Conservation (phyloP, 441 rosid species). For the Adansonia grandidieri region DNA sequence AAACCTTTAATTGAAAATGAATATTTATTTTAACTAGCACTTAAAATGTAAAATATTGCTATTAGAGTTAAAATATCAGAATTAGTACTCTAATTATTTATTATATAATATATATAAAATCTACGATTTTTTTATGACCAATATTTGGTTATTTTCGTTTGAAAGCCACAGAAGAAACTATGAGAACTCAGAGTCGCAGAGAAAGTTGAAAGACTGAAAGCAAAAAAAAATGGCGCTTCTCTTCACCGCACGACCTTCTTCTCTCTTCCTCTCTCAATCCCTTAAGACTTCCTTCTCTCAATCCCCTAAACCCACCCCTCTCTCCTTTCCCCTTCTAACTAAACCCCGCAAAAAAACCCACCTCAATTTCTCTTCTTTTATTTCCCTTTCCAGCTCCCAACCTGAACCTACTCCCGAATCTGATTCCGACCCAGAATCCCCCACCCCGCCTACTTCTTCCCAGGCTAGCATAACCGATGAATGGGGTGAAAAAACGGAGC, state of each 20-base stretch:
- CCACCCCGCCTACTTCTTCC: constrained; percentile 19
- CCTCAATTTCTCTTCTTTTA: constrained; percentile 35
- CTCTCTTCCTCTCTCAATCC: constrained; percentile 33
- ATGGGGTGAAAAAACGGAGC: constrained; percentile 77
- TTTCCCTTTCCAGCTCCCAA: constrained; percentile 37
- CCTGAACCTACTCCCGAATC: constrained; percentile 24
- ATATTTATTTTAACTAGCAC: background rate
- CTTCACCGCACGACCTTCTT: constrained; percentile 45
- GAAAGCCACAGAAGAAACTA: background rate
- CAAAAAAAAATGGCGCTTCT: constrained; percentile 50
- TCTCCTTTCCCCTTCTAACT: constrained; percentile 30
- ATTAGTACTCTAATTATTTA: background rate
- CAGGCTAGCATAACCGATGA: constrained; percentile 56
- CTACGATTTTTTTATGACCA: background rate
- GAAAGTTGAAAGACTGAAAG: background rate
- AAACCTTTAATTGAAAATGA: too few species aligned
- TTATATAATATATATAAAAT: background rate
- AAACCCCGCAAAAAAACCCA: constrained; percentile 8
- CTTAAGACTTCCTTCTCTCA: constrained; percentile 23
- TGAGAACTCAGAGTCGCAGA: too few species aligned
- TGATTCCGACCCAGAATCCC: constrained; percentile 30
- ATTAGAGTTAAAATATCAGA: background rate
- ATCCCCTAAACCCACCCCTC: constrained; percentile 25
- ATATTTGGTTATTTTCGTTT: background rate
- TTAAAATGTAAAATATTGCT: too few species aligned